phyloP scores from a whole-genome alignment of 305 asterid genomes.

The Fraxinus platypoda region DNA sequence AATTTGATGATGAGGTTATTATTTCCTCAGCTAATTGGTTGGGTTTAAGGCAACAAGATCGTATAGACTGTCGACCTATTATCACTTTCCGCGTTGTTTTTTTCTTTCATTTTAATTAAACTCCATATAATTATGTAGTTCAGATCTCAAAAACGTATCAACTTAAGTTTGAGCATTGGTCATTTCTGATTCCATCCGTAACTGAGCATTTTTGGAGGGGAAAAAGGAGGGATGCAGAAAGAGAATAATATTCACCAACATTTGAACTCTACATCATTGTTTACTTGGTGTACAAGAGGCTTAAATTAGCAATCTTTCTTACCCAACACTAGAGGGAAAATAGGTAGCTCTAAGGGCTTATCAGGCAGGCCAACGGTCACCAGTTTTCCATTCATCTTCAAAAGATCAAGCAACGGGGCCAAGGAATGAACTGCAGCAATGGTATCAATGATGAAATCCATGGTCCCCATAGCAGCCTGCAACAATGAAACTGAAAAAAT shows the following conservation, averaged over 20 bases:
- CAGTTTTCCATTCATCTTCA: slow-evolving; percentile 62
- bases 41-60: not conserved
- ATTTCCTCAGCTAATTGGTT: not conserved
- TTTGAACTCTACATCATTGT: not conserved
- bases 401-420: slow-evolving; percentile 46
- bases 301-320: slow-evolving; percentile 12
- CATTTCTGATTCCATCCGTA: not conserved
- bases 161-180: not conserved
- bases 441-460: slow-evolving; percentile 72
- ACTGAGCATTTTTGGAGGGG: not conserved
- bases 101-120: not conserved
- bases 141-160: not conserved
- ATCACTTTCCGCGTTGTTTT: not conserved
- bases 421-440: slow-evolving; percentile 53
- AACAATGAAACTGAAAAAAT: not conserved
- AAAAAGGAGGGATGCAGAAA: not conserved
- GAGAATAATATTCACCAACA: not conserved
- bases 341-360: slow-evolving; percentile 58
- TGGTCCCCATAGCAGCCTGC: slow-evolving; percentile 53
- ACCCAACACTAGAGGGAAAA: slow-evolving; percentile 62
- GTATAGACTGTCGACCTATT: not conserved
- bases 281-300: not conserved
- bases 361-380: slow-evolving; percentile 58
- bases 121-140: not conserved
- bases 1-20: not conserved